Conservation (phyloP, 208 protist genomes). For the Phytomonas sp. region DNA sequence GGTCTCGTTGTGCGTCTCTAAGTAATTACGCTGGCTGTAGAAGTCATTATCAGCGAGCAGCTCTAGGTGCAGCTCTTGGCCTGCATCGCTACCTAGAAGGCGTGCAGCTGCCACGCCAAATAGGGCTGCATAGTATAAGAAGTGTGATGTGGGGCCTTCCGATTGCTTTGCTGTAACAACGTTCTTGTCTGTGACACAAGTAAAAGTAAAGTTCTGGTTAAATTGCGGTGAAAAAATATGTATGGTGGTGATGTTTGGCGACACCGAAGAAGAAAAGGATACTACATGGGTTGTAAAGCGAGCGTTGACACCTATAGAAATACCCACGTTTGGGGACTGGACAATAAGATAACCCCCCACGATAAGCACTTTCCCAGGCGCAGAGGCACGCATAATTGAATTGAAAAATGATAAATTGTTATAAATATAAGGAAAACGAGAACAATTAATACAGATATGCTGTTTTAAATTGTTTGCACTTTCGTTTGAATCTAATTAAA, state of each 20-base stretch:
- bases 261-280: not conserved
- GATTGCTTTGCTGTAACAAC: constrained; percentile 45
- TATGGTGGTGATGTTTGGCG: constrained; percentile 22
- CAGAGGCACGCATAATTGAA: constrained; percentile 46
- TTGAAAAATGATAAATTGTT: not conserved
- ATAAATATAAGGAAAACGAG: constrained; percentile 3
- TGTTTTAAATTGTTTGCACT: no score
- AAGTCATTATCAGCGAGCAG: constrained; percentile 89
- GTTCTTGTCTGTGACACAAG: constrained; percentile 17
- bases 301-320: constrained; percentile 89
- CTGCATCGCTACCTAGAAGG: constrained; percentile 11
- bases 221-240: constrained; percentile 82
- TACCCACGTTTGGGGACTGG: constrained; percentile 81
- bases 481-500: constrained; percentile 1
- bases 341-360: constrained; percentile 94
- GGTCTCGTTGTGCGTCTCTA: constrained; percentile 34
- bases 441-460: not conserved
- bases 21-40: constrained; percentile 86
- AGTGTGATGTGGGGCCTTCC: constrained; percentile 40
- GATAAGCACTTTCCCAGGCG: constrained; percentile 94
- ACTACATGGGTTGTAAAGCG: constrained; percentile 75
- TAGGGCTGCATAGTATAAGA: constrained; percentile 67
- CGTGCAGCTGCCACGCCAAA: constrained; percentile 48
- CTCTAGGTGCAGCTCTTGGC: constrained; percentile 29
- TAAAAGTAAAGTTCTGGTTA: constrained; percentile 51